Percentiles rank a stretch among this genome's conserved stretches.
phyloP scores from a whole-genome alignment of 305 asterid species.

The Fraxinus dipetala region DNA sequence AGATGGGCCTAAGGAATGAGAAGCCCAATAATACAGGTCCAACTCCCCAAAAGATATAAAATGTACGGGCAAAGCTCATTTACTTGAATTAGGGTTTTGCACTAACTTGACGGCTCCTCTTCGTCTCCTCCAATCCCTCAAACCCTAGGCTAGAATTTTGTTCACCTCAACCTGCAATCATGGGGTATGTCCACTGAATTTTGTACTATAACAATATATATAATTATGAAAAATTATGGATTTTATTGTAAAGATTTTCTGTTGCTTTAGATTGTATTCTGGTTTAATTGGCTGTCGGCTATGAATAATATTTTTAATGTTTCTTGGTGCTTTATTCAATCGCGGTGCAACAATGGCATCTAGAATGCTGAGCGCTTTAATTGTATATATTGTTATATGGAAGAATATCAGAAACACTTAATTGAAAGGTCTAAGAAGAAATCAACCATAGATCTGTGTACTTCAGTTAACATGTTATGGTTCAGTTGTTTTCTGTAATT shows the following conservation, averaged over 20 bases:
- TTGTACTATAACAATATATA: too few species aligned
- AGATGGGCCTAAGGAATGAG: not conserved
- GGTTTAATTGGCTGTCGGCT: not conserved
- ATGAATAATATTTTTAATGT: not conserved
- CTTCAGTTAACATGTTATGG: not conserved
- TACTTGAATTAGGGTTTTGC: not conserved
- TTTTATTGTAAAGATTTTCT: not conserved
- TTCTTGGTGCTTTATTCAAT: not conserved
- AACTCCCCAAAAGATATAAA: not conserved
- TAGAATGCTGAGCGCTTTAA: not conserved
- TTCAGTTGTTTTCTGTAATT: not conserved
- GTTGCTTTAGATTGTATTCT: too few species aligned
- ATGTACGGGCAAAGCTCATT: too few species aligned
- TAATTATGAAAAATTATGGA: not conserved
- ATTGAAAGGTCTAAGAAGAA: not conserved
- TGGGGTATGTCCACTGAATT: conserved; percentile 53
- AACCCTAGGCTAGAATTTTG: conserved; percentile 20
- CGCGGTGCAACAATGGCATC: not conserved
- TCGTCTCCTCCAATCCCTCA: not conserved
- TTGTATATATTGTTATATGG: too few species aligned
- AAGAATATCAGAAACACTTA: too few species aligned
- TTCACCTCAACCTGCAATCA: conserved; percentile 43
- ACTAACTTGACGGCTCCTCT: not conserved
- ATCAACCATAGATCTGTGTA: not conserved
- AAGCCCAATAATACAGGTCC: not conserved